Evolutionary conservation across 805 yeast species (phyloP).

Genomic region (Candida boidinii): DNA sequence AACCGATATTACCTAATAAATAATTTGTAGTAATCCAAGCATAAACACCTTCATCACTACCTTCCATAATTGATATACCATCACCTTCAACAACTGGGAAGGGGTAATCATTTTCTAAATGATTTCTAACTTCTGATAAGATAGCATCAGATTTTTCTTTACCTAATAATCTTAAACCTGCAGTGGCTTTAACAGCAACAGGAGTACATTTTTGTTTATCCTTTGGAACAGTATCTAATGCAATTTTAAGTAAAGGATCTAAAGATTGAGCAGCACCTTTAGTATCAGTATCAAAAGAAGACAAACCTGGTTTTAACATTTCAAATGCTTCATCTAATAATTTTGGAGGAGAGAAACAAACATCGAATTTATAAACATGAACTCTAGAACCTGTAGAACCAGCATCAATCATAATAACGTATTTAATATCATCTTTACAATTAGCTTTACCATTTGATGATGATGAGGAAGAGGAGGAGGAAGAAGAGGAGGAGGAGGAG

Average conservation of each 20-base stretch:
- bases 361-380: constrained; percentile 87
- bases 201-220: constrained; percentile 77
- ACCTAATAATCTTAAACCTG: constrained; percentile 87
- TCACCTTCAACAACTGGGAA: constrained; percentile 84
- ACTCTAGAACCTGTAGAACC: constrained; percentile 97
- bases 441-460: too few relatives aligned
- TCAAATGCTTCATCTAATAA: constrained; percentile 74
- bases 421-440: constrained; percentile 43
- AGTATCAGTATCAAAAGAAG: constrained; percentile 74
- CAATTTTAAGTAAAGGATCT: constrained; percentile 71
- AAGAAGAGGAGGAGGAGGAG: too few relatives aligned
- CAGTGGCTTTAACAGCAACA: constrained; percentile 95
- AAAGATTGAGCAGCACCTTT: constrained; percentile 84
- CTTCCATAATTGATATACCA: constrained; percentile 91
- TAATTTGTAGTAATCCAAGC: constrained; percentile 98
- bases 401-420: constrained; percentile 92
- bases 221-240: constrained; percentile 70
- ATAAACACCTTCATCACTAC: constrained; percentile 94
- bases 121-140: constrained; percentile 64
- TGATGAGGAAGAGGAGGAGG: too few relatives aligned
- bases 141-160: constrained; percentile 63
- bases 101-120: constrained; percentile 75
- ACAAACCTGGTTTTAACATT: constrained; percentile 89
- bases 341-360: constrained; percentile 77
- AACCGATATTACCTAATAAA: constrained; percentile 87